Conservation (phyloP, 768 basidiomycete species). For the Suillus hirtellus region DNA sequence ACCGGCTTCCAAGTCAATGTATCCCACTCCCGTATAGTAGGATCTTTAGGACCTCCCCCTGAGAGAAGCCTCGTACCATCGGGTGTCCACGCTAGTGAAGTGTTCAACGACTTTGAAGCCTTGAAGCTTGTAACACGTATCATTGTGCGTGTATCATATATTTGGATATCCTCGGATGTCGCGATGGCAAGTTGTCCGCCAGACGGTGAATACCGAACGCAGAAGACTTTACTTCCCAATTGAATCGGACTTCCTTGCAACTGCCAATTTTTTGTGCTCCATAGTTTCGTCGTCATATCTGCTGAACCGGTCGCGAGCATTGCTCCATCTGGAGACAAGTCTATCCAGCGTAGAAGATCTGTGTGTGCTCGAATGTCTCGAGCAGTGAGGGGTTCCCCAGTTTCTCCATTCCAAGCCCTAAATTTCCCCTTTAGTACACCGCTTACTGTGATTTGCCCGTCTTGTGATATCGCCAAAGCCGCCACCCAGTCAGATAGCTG, state of each 20-base stretch:
- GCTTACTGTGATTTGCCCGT: background rate
- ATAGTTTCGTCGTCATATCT: background rate
- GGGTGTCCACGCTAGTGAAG: background rate
- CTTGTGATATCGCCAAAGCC: background rate
- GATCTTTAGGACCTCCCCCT: background rate
- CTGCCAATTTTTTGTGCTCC: background rate
- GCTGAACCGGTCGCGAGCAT: background rate
- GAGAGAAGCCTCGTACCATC: background rate
- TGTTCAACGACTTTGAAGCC: background rate
- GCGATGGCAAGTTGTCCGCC: conserved; percentile 1
- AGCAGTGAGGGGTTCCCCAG: background rate
- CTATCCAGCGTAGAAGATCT: background rate
- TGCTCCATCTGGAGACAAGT: background rate
- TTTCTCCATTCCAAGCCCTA: background rate
- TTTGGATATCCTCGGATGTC: background rate
- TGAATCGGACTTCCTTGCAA: background rate
- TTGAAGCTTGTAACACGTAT: background rate
- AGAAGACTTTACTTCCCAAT: background rate
- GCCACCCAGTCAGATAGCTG: no score
- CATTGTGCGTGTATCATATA: background rate
- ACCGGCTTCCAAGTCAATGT: conserved; percentile 1
- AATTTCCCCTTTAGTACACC: background rate
- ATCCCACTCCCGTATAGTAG: conserved; percentile 2
- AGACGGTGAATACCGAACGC: background rate
- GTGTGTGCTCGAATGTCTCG: background rate